Evolutionary conservation across 805 yeast genomes (phyloP).

Genomic region (Starmera dryadoides): DNA sequence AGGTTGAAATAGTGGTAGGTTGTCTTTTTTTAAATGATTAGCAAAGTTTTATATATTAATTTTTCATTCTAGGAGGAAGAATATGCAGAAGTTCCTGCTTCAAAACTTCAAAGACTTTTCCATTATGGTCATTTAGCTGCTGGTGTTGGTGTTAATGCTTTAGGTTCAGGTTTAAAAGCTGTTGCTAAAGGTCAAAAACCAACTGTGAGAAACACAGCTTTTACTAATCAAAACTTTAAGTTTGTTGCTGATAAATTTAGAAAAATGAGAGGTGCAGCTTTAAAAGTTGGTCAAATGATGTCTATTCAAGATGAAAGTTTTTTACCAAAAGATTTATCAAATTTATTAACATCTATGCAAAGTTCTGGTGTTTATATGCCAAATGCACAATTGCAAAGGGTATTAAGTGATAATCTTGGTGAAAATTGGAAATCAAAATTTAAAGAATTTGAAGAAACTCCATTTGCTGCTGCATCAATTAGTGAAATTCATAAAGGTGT

Average conservation of each 20-base stretch:
- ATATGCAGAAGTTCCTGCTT: constrained; percentile 74
- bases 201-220: constrained; percentile 48
- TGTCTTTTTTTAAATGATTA: not conserved
- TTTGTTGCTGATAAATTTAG: constrained; percentile 81
- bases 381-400: constrained; percentile 73
- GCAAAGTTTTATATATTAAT: not conserved
- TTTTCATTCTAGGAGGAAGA: constrained; percentile 25
- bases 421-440: constrained; percentile 70
- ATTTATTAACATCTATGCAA: constrained; percentile 76
- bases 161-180: constrained; percentile 68
- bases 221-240: constrained; percentile 81
- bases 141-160: constrained; percentile 78
- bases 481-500: constrained; percentile 93
- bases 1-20: not conserved
- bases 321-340: constrained; percentile 78
- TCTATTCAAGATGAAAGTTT: constrained; percentile 89
- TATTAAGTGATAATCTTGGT: constrained; percentile 70
- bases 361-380: constrained; percentile 98
- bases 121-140: constrained; percentile 94
- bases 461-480: constrained; percentile 95
- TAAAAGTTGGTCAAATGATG: constrained; percentile 94
- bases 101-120: constrained; percentile 80
- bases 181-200: constrained; percentile 48
- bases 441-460: constrained; percentile 72
- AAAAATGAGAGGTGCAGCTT: constrained; percentile 98